Evolutionary conservation across 2,329 filamentous ascomycete species (phyloP).

Genomic region (Pseudocercospora pini-densiflorae): DNA sequence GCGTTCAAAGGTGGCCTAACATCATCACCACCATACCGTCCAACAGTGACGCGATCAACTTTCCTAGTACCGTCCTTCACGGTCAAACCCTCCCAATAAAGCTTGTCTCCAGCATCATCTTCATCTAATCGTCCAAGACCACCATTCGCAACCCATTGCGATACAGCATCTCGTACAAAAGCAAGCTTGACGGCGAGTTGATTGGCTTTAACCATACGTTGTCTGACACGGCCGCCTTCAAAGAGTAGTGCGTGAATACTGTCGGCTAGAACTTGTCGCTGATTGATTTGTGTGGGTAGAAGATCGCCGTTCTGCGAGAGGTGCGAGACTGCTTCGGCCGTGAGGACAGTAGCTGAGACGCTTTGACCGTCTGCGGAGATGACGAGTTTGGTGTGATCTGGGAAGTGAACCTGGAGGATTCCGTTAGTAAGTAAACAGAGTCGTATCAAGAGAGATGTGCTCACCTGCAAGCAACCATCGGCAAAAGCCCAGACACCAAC

Average conservation of each 20-base stretch:
- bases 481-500: slow-evolving; percentile 82
- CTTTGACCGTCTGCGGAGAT: slow-evolving; percentile 74
- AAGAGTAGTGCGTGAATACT: slow-evolving; percentile 75
- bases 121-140: slow-evolving; percentile 62
- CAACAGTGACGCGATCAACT: slow-evolving; percentile 54
- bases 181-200: slow-evolving; percentile 74
- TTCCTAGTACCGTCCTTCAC: slow-evolving; percentile 50
- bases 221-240: slow-evolving; percentile 52
- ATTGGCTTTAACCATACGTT: slow-evolving; percentile 67
- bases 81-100: slow-evolving; percentile 51
- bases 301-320: slow-evolving; percentile 65
- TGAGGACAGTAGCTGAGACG: slow-evolving; percentile 78
- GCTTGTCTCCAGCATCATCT: slow-evolving; percentile 34
- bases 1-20: not conserved
- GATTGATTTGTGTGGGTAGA: slow-evolving; percentile 69
- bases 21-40: slow-evolving; percentile 52
- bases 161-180: slow-evolving; percentile 70
- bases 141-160: slow-evolving; percentile 72
- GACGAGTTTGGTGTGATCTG: slow-evolving; percentile 84
- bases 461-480: slow-evolving; percentile 76
- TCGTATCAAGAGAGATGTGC: no score
- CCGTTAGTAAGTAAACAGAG: no score
- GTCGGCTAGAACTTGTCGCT: slow-evolving; percentile 72
- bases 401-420: slow-evolving; percentile 78
- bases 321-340: slow-evolving; percentile 69